These are phyloP conservation scores for Xylaria hypoxylon DNA, from an alignment of 2,329 filamentous ascomycete species.

Conservation along the genomic window DNA sequence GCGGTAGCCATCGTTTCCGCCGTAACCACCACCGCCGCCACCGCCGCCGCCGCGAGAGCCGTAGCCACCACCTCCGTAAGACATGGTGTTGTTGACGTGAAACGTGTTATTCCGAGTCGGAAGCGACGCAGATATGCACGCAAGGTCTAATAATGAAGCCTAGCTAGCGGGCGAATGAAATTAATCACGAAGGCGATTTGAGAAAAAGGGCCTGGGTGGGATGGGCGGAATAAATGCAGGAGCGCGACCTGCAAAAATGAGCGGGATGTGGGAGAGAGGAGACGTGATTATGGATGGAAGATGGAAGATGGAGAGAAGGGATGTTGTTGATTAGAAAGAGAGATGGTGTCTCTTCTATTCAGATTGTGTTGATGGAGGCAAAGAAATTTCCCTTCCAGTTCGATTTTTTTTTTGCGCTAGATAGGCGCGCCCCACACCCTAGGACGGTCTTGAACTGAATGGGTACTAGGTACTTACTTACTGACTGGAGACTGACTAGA, in stretches of 20 bases:
- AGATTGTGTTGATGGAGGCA: conserved; percentile 46
- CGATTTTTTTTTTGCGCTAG: conserved; percentile 46
- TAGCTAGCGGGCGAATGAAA: conserved; percentile 43
- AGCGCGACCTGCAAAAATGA: conserved; percentile 48
- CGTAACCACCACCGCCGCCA: conserved; percentile 54
- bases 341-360: conserved; percentile 28
- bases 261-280: conserved; percentile 42
- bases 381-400: conserved; percentile 47
- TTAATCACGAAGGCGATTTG: conserved; percentile 30
- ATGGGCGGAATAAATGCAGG: conserved; percentile 36
- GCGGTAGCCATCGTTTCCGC: conserved; percentile 45
- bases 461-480: conserved; percentile 28
- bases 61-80: conserved; percentile 69
- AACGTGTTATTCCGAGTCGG: conserved; percentile 27
- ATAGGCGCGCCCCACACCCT: conserved; percentile 40
- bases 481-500: background rate
- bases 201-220: conserved; percentile 4
- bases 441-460: conserved; percentile 10
- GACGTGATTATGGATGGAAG: conserved; percentile 30
- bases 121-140: conserved; percentile 32
- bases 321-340: conserved; percentile 40
- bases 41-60: conserved; percentile 34
- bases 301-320: conserved; percentile 33
- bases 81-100: conserved; percentile 63
- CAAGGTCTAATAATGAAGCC: conserved; percentile 28